A percentile compares a stretch with the other conserved stretches of the same genome.
Evolutionary conservation across 495 filamentous ascomycete genomes (phyloP).

Genomic region (Tetracladium marchalianum): DNA sequence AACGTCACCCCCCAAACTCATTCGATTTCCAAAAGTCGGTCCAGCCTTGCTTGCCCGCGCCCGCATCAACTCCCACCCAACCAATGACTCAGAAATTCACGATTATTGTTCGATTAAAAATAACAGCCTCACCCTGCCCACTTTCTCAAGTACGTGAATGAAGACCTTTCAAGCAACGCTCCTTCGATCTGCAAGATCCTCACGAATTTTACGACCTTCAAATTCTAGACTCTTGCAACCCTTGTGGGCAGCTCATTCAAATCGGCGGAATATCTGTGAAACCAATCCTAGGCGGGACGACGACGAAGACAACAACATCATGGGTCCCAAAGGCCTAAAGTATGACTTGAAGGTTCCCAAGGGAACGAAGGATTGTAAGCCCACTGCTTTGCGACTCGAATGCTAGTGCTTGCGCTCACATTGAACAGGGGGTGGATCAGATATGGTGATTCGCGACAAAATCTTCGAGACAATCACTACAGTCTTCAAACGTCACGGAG

Average conservation of each 20-base stretch:
- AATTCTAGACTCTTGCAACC: conserved; percentile 1
- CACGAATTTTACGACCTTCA: conserved; percentile 4
- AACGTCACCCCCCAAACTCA: neutral
- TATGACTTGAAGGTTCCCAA: conserved; percentile 40
- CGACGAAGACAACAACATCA: conserved; percentile 8
- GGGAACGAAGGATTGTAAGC: conserved; percentile 36
- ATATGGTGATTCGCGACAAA: conserved; percentile 70
- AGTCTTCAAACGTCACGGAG: conserved; percentile 86
- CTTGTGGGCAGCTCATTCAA: neutral
- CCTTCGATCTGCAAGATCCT: conserved; percentile 18
- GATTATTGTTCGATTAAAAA: neutral
- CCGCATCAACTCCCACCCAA: conserved; percentile 1
- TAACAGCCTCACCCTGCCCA: conserved; percentile 1
- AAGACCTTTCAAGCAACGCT: conserved; percentile 12
- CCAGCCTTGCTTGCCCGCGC: conserved; percentile 11
- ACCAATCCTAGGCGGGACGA: conserved; percentile 1
- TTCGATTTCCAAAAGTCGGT: neutral
- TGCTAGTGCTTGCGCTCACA: neutral
- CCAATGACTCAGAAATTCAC: conserved; percentile 18
- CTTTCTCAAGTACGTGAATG: conserved; percentile 12
- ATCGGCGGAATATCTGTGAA: conserved; percentile 7
- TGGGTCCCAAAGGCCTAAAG: conserved; percentile 29
- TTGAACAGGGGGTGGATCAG: conserved; percentile 49
- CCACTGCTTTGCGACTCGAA: neutral
- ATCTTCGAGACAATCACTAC: conserved; percentile 75